A percentile compares a stretch with the other conserved stretches of the same genome.
phyloP scores from a whole-genome alignment of 306 rosid genomes.

The Oxytropis ochrocephala region DNA sequence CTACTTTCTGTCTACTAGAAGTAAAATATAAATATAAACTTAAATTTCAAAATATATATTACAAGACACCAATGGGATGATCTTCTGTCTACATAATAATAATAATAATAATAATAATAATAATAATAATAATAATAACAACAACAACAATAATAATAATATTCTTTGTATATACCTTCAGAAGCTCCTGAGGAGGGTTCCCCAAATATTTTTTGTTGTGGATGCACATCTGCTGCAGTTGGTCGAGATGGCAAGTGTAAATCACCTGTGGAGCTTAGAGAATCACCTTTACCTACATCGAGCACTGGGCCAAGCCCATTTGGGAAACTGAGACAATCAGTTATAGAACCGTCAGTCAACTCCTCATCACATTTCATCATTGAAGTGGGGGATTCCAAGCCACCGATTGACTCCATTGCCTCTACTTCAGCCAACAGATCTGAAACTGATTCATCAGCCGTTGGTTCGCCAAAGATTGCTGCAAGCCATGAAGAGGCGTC shows the following conservation, averaged over 20 bases:
- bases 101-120: too few species aligned
- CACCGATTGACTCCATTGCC: conserved; percentile 76
- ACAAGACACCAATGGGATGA: conserved; percentile 20
- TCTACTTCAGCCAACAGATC: conserved; percentile 94
- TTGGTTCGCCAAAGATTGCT: conserved; percentile 46
- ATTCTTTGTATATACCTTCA: conserved; percentile 37
- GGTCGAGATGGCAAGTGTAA: conserved; percentile 41
- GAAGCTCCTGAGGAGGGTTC: conserved; percentile 34
- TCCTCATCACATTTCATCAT: conserved; percentile 51
- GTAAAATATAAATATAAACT: background rate
- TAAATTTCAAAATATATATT: background rate
- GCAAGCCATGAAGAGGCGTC: conserved; percentile 55
- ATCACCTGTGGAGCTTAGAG: conserved; percentile 67
- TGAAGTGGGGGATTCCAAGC: conserved; percentile 59
- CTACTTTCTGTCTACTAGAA: background rate
- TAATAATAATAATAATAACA: too few species aligned
- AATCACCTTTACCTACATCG: conserved; percentile 71
- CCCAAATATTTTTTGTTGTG: conserved; percentile 30
- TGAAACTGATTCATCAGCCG: conserved; percentile 74
- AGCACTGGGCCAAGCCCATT: conserved; percentile 58
- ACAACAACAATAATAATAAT: background rate
- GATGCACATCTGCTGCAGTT: conserved; percentile 30
- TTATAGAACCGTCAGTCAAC: conserved; percentile 55
- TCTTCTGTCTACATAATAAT: background rate
- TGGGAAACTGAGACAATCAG: conserved; percentile 52